Base-by-base conservation (phyloP, 2,329 filamentous ascomycete genomes). In the Arthrinium puccinioides region DNA sequence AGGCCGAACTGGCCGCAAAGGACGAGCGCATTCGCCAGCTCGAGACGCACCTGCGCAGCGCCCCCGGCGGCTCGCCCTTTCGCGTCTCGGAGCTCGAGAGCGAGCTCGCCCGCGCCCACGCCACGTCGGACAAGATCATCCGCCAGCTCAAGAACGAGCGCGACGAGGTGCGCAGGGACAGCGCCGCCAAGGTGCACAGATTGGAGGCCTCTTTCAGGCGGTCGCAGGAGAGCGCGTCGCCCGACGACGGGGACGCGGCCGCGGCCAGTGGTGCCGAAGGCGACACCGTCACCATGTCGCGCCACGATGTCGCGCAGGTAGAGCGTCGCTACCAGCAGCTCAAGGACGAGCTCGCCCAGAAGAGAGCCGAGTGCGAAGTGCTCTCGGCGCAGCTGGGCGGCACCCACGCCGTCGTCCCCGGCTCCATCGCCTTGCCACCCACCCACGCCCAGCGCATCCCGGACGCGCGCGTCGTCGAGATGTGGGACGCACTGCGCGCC, bases 101-200 rank as follows among this genome's bases (percentile, higher is more conserved):
- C 33, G 33, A 36, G 33, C 19, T 20, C 23, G 10, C 23, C 24
- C 25, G 33, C 15, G 16, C 15, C 23, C 24, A 36, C 9, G 33
- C 24, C 6, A 28, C 24, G 4, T 36, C 24, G 11, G 33, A 36
- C 7, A 36, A 36, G 24, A 36, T 36, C 33, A 25, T 36, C 33
- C 24, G 20, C 11, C 23, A 36, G 18, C 14, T 43, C 29, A 40
- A 38, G 9, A 41, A 44, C 19, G 51, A 54, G 38, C 30, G 37
- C n/a, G 40, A 42, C n/a, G 43, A 68, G 36, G 38, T 47, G 18
- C 24, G 43, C 20, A 32, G 44, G 9, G 40, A 45, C 11, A 45
- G 43, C 34, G 18, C 24, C 18, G 16, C 26, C 6, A 21, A 14
- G 20, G 28, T 36, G 23, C 26, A 36, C 23, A 9, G 10, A n/a